phyloP scores from a whole-genome alignment of 2,329 filamentous ascomycete species.

The Lecanicillium sp. region DNA sequence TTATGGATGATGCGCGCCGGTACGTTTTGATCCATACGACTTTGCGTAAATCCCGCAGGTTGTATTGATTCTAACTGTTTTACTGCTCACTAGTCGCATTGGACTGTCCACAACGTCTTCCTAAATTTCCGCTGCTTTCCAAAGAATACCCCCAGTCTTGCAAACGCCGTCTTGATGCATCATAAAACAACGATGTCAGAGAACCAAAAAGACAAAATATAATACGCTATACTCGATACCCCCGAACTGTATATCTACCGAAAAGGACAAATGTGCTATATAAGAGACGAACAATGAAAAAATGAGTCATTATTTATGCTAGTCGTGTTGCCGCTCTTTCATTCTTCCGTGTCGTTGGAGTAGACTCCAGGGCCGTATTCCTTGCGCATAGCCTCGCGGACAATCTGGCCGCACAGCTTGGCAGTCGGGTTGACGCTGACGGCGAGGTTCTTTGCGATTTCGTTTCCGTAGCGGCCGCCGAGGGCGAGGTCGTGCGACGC shows the following conservation, averaged over 20 bases:
- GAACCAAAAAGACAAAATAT: too few species aligned
- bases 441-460: constrained; percentile 55
- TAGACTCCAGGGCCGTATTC: constrained; percentile 51
- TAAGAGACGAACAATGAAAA: neutral
- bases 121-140: constrained; percentile 2
- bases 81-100: constrained; percentile 18
- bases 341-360: constrained; percentile 17
- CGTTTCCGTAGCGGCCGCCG: constrained; percentile 58
- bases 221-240: constrained; percentile 2
- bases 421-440: constrained; percentile 61
- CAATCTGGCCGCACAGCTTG: constrained; percentile 62
- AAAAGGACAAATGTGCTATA: neutral
- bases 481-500: constrained; percentile 56
- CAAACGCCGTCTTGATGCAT: constrained; percentile 5
- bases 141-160: neutral
- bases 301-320: too few species aligned
- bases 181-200: neutral
- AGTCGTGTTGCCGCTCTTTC: too few species aligned
- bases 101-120: constrained; percentile 13
- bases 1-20: constrained; percentile 37
- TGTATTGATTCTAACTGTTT: constrained; percentile 2
- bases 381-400: constrained; percentile 61
- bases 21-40: constrained; percentile 15
- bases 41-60: neutral
- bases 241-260: neutral